Base-by-base conservation (phyloP, 768 basidiomycete genomes). In the Basidioascus undulatus region DNA sequence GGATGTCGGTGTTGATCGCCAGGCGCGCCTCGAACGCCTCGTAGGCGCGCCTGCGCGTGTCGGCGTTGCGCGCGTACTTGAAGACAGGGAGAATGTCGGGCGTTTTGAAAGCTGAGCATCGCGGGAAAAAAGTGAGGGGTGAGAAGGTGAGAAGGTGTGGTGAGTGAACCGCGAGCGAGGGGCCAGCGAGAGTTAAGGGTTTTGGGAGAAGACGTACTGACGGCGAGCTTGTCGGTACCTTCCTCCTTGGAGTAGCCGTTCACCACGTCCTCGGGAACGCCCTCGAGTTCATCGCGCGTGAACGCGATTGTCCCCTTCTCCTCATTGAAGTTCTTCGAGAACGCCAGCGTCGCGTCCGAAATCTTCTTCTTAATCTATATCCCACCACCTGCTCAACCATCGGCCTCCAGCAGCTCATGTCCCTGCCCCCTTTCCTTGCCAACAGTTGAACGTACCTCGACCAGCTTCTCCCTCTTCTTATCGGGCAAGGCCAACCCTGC, bases 311-410 rank as follows among this genome's bases (percentile, higher is more conserved):
- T 42, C 47, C 76, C 78, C 33, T 76, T 72, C 53, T 86, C 82
- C 57, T 87, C 81, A 50, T 83, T 83, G 61, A 76, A 81, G 60
- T 82, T 80, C 73, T 76, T 79, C 74, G 77, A 40, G 50, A 84
- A 84, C 52, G 78, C 74, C n/a, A 81, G 59, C 54, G 71, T 79
- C 21, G 66, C 65, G 50, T 74, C 68, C 8, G 76, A 75, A 1
- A 84, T 62, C 47, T 78, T 71, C 53, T 84, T 84, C 63, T 77
- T 73, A 37, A 81, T 58, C 35, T 56, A 37, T 12, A 34, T n/a
- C n/a, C n/a, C n/a, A n/a, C n/a, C n/a, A n/a, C n/a, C n/a, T n/a
- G n/a, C n/a, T n/a, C n/a, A n/a, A n/a, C n/a, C n/a, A n/a, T n/a
- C n/a, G n/a, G n/a, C n/a, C n/a, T n/a, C n/a, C n/a, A n/a, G n/a